These are phyloP conservation scores for Debaryomyces nepalensis DNA, from an alignment of 1,139 yeast species.

Conservation along the genomic window DNA sequence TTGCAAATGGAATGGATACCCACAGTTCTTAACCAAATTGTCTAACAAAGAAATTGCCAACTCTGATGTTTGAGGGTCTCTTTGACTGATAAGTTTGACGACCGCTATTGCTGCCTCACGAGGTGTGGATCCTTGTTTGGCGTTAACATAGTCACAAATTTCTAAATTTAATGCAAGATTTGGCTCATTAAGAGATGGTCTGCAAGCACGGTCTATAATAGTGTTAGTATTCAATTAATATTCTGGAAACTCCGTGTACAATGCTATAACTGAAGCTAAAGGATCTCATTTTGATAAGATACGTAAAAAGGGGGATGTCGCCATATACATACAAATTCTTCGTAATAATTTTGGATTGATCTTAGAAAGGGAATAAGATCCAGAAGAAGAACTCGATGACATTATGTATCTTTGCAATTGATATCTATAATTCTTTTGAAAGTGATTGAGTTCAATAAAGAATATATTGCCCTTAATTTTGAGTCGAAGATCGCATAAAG, in stretches of 20 bases:
- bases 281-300: not conserved
- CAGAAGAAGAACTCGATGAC: slow-evolving; percentile 29
- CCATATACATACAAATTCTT: slow-evolving; percentile 57
- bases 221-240: slow-evolving; percentile 21
- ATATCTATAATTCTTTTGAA: slow-evolving; percentile 17
- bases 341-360: slow-evolving; percentile 64
- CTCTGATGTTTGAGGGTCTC: slow-evolving; percentile 78
- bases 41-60: slow-evolving; percentile 68
- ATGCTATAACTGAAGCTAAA: not conserved
- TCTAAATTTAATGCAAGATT: slow-evolving; percentile 87
- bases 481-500: slow-evolving; percentile 3
- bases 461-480: not conserved
- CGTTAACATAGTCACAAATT: slow-evolving; percentile 91
- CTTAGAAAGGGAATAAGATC: slow-evolving; percentile 49
- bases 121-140: slow-evolving; percentile 88
- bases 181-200: slow-evolving; percentile 84
- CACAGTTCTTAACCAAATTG: slow-evolving; percentile 94
- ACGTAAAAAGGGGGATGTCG: not conserved
- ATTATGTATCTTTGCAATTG: slow-evolving; percentile 18
- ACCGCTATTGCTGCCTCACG: slow-evolving; percentile 94
- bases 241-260: not conserved
- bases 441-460: slow-evolving; percentile 13
- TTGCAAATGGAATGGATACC: slow-evolving; percentile 94
- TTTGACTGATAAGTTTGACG: slow-evolving; percentile 79
- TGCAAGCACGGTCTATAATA: slow-evolving; percentile 76